Percentiles rank a stretch among this genome's conserved stretches.
phyloP scores from a whole-genome alignment of 2,329 filamentous ascomycete species.

The Claviceps citrina region DNA sequence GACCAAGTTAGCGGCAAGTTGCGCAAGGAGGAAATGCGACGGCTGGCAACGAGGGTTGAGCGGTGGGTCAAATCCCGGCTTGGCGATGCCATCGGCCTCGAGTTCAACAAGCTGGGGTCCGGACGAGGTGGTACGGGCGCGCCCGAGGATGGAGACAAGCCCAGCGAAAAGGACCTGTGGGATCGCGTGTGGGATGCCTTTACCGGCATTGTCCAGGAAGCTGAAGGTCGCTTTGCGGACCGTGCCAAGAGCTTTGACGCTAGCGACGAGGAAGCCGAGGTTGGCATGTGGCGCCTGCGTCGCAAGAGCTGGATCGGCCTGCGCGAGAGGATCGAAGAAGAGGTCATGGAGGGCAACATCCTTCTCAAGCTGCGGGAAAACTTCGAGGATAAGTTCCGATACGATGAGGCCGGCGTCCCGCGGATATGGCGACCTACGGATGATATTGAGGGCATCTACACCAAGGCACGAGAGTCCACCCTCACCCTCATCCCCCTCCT shows the following conservation, averaged over 20 bases:
- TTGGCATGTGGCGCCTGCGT: conserved; percentile 81
- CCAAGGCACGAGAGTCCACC: conserved; percentile 79
- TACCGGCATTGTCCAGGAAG: conserved; percentile 65
- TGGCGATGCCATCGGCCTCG: conserved; percentile 72
- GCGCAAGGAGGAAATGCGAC: conserved; percentile 89
- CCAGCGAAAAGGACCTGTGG: conserved; percentile 78
- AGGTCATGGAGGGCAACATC: conserved; percentile 95
- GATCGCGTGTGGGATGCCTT: conserved; percentile 89
- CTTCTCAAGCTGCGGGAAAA: conserved; percentile 91
- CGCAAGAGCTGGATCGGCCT: conserved; percentile 91
- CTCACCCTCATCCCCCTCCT: conserved; percentile 80
- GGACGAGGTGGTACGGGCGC: conserved; percentile 71
- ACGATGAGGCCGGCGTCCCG: conserved; percentile 86
- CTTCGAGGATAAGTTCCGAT: conserved; percentile 98
- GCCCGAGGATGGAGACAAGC: conserved; percentile 61
- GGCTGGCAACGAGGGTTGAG: conserved; percentile 78
- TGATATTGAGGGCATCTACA: conserved; percentile 93
- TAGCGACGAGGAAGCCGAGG: conserved; percentile 74
- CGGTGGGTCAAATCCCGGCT: conserved; percentile 84
- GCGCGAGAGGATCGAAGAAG: conserved; percentile 82
- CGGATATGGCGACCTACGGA: conserved; percentile 93
- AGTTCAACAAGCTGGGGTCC: conserved; percentile 91
- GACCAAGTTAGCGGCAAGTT: conserved; percentile 74
- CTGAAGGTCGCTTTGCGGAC: conserved; percentile 71
- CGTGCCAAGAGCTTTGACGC: conserved; percentile 89